These are phyloP conservation scores for Populus simonii DNA, from an alignment of 345 rosid genomes.

Conservation along the genomic window DNA sequence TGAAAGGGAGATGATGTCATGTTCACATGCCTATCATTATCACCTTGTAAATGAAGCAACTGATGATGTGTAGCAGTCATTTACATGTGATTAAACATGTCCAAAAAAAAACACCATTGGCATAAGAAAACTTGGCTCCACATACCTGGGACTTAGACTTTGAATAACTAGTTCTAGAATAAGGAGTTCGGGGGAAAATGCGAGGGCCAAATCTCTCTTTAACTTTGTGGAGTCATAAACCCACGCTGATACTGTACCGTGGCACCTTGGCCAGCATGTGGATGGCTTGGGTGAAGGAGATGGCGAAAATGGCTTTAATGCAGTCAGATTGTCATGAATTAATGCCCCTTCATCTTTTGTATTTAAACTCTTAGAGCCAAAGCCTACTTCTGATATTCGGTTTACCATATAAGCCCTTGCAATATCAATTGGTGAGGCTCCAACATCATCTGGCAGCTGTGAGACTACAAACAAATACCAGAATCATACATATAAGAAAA, in stretches of 20 bases:
- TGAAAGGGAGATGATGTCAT: conserved; percentile 43
- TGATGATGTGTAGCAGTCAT: conserved; percentile 17
- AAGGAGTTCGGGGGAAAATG: conserved; percentile 72
- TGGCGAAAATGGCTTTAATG: conserved; percentile 40
- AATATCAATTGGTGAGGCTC: conserved; percentile 73
- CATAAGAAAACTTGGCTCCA: conserved; percentile 18
- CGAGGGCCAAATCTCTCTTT: conserved; percentile 58
- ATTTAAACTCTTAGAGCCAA: conserved; percentile 39
- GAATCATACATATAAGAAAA: conserved; percentile 1
- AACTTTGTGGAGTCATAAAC: conserved; percentile 64
- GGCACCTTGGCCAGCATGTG: conserved; percentile 85
- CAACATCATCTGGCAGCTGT: conserved; percentile 44
- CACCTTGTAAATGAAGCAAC: conserved; percentile 49
- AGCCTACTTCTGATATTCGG: conserved; percentile 42
- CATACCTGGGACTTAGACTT: conserved; percentile 68
- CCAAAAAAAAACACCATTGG: neutral
- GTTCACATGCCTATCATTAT: conserved; percentile 35
- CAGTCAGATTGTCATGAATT: conserved; percentile 32
- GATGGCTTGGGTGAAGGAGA: conserved; percentile 56
- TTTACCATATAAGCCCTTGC: conserved; percentile 79
- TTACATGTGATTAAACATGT: neutral
- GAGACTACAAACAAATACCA: conserved; percentile 4
- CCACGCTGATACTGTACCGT: conserved; percentile 51
- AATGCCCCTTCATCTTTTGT: conserved; percentile 45
- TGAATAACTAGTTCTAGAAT: conserved; percentile 65